Evolutionary conservation across 192 early-diverging fungal species (phyloP).

Genomic region (Rhizophagus clarus): DNA sequence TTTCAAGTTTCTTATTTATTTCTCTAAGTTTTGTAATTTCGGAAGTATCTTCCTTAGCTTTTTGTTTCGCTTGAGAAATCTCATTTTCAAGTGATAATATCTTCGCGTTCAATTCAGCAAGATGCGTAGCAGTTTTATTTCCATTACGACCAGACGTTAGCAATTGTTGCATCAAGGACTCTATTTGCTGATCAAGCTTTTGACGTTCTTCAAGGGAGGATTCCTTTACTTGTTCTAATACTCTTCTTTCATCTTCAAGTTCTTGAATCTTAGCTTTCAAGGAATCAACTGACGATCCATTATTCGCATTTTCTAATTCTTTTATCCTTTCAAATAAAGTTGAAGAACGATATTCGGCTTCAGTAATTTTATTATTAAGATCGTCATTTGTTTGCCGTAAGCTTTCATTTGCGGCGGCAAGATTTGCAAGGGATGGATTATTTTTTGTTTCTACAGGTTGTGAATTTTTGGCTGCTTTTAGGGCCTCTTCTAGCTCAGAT

Average conservation of each 20-base stretch:
- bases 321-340: not conserved
- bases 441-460: not conserved
- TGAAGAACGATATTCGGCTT: not conserved
- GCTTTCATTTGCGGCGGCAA: constrained; percentile 8
- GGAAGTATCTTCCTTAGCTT: not conserved
- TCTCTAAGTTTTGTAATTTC: not conserved
- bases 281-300: not conserved
- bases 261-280: constrained; percentile 8
- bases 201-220: not conserved
- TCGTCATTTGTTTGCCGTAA: constrained; percentile 17
- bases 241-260: constrained; percentile 19
- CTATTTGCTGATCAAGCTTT: constrained; percentile 9
- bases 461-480: not conserved
- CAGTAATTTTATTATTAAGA: not conserved
- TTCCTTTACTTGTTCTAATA: constrained; percentile 5
- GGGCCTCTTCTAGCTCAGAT: constrained; percentile 27
- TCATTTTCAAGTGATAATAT: constrained; percentile 10
- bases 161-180: constrained; percentile 11
- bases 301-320: not conserved
- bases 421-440: not conserved
- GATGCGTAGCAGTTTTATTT: constrained; percentile 4
- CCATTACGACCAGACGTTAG: not conserved
- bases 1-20: not conserved
- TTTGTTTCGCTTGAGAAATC: not conserved
- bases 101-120: constrained; percentile 14